Base-by-base conservation (phyloP, 805 yeast species). In the Nakazawaea pomicola region DNA sequence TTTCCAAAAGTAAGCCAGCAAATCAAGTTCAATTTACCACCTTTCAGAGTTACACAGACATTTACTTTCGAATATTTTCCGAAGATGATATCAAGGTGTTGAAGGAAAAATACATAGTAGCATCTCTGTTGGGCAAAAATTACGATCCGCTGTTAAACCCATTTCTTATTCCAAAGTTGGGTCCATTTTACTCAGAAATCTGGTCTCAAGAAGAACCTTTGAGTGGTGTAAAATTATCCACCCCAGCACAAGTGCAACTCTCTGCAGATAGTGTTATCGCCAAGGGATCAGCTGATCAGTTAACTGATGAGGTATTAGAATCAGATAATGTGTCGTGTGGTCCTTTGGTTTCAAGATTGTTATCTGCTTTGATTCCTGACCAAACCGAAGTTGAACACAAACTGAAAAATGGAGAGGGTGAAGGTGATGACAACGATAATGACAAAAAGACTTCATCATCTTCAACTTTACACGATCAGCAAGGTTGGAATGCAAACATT, bases 21-120 rank as follows among this genome's bases (percentile, higher is more conserved):
- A 91, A 88, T 59, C 99, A 93, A 64, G 93, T 91, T 14, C 96
- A 89, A 55, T 89, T 85, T 57, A 71, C 85, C 10, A 90, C 99
- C 0, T 93, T 86, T 57, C 83, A 86, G 49, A 65, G 90, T 1
- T 87, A 83, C 50, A 73, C 89, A 28, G 99, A 93, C 57, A 85
- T 90, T 23, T 91, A 76, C 57, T 90, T 83, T 63, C 71, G 95
- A 46, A 74, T 76, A 2, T 86, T 76, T 51, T 65, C 71, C 14
- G 95, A 84, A 46, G 96, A 91, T 25, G 99, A 93, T 56, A 54
- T 88, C 32, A 78, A 80, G 41, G 78, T 89, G 50, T 62, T 91
- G 41, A 77, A 76, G 47, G 80, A 76, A 45, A 76, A 78, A 50
- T 64, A 71, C 45, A 74, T 82, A 27, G 52, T 80, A 5, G 82